phyloP scores from a whole-genome alignment of 2,329 filamentous ascomycete genomes.

The Colletotrichum sp. region DNA sequence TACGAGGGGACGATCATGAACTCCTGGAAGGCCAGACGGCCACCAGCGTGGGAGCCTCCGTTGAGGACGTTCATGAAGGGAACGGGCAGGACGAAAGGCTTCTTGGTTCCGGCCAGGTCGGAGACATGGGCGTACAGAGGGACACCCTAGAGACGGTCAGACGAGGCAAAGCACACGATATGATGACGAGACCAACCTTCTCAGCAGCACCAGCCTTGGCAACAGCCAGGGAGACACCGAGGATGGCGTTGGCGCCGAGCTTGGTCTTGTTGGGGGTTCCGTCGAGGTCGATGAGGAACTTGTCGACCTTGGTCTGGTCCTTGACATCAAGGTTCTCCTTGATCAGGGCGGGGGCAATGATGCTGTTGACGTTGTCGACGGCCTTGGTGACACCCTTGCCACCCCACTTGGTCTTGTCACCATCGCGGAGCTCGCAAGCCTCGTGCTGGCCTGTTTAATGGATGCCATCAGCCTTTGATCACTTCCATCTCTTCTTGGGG shows the following conservation, averaged over 20 bases:
- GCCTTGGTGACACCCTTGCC: slow-evolving; percentile 90
- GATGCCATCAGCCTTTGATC: slow-evolving; percentile 29
- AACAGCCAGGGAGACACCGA: slow-evolving; percentile 83
- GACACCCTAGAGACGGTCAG: slow-evolving; percentile 57
- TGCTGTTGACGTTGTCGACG: slow-evolving; percentile 82
- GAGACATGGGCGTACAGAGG: slow-evolving; percentile 89
- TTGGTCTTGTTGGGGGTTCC: slow-evolving; percentile 87
- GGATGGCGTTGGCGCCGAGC: slow-evolving; percentile 87
- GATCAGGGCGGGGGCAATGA: slow-evolving; percentile 82
- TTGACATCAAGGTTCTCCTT: slow-evolving; percentile 84
- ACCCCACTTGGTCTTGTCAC: slow-evolving; percentile 84
- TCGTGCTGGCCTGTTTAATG: slow-evolving; percentile 76
- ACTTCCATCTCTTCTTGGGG: slow-evolving; percentile 18
- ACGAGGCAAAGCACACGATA: background rate
- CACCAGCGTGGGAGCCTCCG: slow-evolving; percentile 92
- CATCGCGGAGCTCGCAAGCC: slow-evolving; percentile 89
- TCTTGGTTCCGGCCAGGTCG: slow-evolving; percentile 87
- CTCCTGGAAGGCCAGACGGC: slow-evolving; percentile 92
- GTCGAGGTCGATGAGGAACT: slow-evolving; percentile 85
- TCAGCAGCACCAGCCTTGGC: slow-evolving; percentile 90
- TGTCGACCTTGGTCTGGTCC: slow-evolving; percentile 83
- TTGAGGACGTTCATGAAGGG: slow-evolving; percentile 96
- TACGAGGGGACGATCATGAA: slow-evolving; percentile 92
- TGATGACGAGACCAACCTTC: slow-evolving; percentile 58
- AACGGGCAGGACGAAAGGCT: slow-evolving; percentile 88